Evolutionary conservation across 257 asterid genomes (phyloP), one percentile per base, ranked within the genome.

Genomic region (Verbena officinalis): DNA sequence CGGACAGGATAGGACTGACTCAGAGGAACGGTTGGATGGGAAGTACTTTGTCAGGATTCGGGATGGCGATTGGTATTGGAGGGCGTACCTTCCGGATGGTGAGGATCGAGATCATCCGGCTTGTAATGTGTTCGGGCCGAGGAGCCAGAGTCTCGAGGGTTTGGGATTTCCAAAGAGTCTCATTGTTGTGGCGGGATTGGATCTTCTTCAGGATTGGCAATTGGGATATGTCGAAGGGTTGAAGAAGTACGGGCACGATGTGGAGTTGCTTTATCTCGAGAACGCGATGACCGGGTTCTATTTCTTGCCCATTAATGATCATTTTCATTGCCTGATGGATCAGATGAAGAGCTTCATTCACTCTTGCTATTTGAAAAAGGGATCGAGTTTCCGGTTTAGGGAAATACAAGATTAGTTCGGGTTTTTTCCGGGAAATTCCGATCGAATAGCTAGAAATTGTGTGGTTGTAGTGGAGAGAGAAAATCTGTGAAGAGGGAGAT

Each of bases 51-150:
- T 89, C 3, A 77, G 75, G 17, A 55, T 89, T 46, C 91, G 78
- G 33, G 97, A 89, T 20, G 56, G 95, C 48, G 97, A 89, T 73
- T 89, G 97, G 95, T 89, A 89, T 45, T 89, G 97, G 97, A 60
- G 94, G 30, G 97, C 97, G 0, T 89, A 83, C 67, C 33, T 89
- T 20, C 97, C 97, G 0, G 85, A 81, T 55, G 91, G 95, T 5
- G 91, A 85, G 24, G 91, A 87, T 58, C 68, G 97, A 22, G 95
- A 90, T 53, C 97, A 90, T 62, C 97, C 97, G 0, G 95, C 97
- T 0, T 90, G 95, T 59, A 90, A 90, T 20, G 86, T 83, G 9
- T 87, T 87, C 4, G 97, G 97, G 1, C 92, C 86, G 0, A 73
- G 89, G 54, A 65, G 91, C n/a, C 57, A 22, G 53, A 71, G 62